A percentile compares a stretch with the other conserved stretches of the same genome.
Conservation (phyloP, 2,329 filamentous ascomycete species). For the Aspergillus tamarii region DNA sequence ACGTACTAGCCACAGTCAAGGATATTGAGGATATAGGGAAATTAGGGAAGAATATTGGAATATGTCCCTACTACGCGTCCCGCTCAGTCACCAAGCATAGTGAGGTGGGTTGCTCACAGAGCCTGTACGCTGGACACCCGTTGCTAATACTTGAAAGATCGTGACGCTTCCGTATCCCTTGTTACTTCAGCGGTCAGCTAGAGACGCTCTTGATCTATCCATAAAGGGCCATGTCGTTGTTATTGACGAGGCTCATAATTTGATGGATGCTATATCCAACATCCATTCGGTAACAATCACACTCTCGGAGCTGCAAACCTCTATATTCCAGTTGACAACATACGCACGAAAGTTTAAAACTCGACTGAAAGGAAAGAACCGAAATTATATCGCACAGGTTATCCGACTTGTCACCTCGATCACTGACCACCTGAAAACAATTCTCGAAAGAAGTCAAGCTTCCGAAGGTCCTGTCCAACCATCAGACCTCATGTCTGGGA, state of each 20-base stretch:
- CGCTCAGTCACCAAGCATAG: slow-evolving; percentile 78
- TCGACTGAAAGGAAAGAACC: slow-evolving; percentile 84
- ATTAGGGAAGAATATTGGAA: slow-evolving; percentile 74
- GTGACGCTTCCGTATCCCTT: slow-evolving; percentile 91
- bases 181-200: slow-evolving; percentile 80
- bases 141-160: slow-evolving; percentile 55
- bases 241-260: slow-evolving; percentile 95
- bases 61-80: slow-evolving; percentile 98
- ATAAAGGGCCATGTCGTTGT: slow-evolving; percentile 89
- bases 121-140: not conserved
- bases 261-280: slow-evolving; percentile 90
- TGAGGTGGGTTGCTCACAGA: slow-evolving; percentile 57
- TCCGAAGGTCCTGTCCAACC: slow-evolving; percentile 71
- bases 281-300: slow-evolving; percentile 81
- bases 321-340: slow-evolving; percentile 72
- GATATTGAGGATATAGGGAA: slow-evolving; percentile 90
- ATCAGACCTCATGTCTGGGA: slow-evolving; percentile 74
- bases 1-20: slow-evolving; percentile 77
- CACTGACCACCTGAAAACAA: slow-evolving; percentile 66
- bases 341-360: slow-evolving; percentile 90
- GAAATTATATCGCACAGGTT: slow-evolving; percentile 87
- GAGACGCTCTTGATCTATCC: slow-evolving; percentile 84
- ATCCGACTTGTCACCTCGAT: slow-evolving; percentile 82
- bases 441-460: slow-evolving; percentile 43
- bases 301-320: slow-evolving; percentile 71